Percentiles rank a stretch among this genome's conserved stretches.
Evolutionary conservation across 345 rosid genomes (phyloP).

Genomic region (Mangifera indica): DNA sequence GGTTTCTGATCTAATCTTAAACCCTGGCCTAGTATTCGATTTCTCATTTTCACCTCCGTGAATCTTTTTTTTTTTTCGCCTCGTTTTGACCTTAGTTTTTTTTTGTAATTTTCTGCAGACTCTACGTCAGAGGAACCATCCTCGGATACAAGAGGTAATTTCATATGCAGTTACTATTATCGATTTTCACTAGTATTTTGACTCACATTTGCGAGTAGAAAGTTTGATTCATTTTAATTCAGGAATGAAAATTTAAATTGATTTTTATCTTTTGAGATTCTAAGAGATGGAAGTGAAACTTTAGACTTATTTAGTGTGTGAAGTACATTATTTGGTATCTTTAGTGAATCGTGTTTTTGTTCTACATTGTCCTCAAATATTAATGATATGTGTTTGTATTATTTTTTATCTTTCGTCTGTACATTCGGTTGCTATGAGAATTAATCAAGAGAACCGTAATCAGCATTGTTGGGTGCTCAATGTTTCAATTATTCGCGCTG

Average conservation of each 20-base stretch:
- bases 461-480: not conserved
- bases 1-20: slow-evolving; percentile 31
- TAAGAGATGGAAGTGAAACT: no score
- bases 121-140: slow-evolving; percentile 80
- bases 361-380: not conserved
- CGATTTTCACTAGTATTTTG: not conserved
- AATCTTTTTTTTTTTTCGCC: not conserved
- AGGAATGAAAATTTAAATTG: no score
- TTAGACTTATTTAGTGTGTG: no score
- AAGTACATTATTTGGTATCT: no score
- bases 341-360: not conserved
- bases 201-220: no score
- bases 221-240: no score
- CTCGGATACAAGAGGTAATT: slow-evolving; percentile 84
- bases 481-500: not conserved
- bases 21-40: not conserved
- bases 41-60: not conserved
- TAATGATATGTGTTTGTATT: not conserved
- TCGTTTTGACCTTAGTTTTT: not conserved
- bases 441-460: not conserved
- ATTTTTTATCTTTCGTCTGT: not conserved
- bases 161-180: not conserved
- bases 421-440: not conserved
- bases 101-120: slow-evolving; percentile 43
- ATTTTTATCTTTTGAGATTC: no score